A percentile compares a stretch with the other conserved stretches of the same genome.
phyloP scores from a whole-genome alignment of 73 alveolate species.

The Uronychia setigera region DNA sequence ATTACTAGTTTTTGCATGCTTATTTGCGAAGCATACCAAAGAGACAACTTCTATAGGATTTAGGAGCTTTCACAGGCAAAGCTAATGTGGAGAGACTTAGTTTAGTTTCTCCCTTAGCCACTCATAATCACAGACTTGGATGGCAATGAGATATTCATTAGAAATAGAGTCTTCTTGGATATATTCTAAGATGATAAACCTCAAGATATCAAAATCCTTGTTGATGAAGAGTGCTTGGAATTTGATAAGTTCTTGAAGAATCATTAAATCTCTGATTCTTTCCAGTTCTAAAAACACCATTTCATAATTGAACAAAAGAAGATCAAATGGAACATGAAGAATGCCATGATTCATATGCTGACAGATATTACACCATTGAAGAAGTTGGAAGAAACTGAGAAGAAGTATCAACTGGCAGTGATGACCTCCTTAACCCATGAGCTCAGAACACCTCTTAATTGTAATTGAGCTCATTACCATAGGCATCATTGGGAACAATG shows the following conservation, averaged over 20 bases:
- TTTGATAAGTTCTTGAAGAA: neutral
- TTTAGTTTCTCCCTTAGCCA: neutral
- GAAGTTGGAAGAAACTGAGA: neutral
- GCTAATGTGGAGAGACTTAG: neutral
- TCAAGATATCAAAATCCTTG: neutral
- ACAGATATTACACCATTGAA: neutral
- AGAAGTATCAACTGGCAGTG: neutral
- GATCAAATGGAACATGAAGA: neutral
- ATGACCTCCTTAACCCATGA: neutral
- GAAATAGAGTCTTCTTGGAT: neutral
- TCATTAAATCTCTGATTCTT: neutral
- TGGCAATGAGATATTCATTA: neutral
- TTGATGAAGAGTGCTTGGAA: neutral
- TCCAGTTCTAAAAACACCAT: neutral
- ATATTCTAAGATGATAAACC: neutral
- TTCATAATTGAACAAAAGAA: neutral
- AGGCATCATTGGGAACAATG: neutral
- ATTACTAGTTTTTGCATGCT: too few relatives aligned
- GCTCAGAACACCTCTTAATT: conserved; percentile 1
- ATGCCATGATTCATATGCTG: neutral
- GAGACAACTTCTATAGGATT: too few relatives aligned
- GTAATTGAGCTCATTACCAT: neutral
- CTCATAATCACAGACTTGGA: neutral
- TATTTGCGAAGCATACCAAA: too few relatives aligned
- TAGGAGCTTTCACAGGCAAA: too few relatives aligned